Base-by-base conservation (phyloP, 2,329 filamentous ascomycete species). In the Colletotrichum musicola region DNA sequence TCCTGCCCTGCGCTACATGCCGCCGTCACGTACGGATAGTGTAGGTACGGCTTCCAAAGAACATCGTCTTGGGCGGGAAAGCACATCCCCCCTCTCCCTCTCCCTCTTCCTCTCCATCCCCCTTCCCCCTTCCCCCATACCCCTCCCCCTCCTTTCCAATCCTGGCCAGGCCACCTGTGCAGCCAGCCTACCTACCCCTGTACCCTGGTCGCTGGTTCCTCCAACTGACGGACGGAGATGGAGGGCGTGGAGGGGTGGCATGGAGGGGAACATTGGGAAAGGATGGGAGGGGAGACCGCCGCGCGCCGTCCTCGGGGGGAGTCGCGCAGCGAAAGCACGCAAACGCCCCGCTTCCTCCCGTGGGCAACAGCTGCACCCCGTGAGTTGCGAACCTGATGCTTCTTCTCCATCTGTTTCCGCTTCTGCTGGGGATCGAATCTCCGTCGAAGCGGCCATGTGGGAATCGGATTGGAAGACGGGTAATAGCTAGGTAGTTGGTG, bases 201-300 rank as follows among this genome's bases (percentile, higher is more conserved):
- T 14, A 46, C 35, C 55, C 60, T 60, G 40, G 40, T 10, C 50
- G 22, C 40, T 38, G 49, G 55, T 61, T 68, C 55, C 62, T 56
- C 62, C 65, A 64, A 68, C 50, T 65, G 65, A 55, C 42, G 53
- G 55, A 50, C 47, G 59, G 50, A 27, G 49, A 65, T 60, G 55
- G 62, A 58, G 60, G 38, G n/a, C 40, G 54, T 64, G 64, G 64
- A 60, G 65, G 65, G 65, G 61, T 68, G 65, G 65, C 38, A 59
- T 59, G 47, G 65, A 59, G 55, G 42, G 55, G 61, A 25, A 27
- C 22, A 13, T n/a, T 10, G 22, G 57, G 57, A 51, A 38, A 20
- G 49, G 22, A 25, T 20, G 30, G 20, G 30, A 46, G 53, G 53
- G 20, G 42, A 51, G 57, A 47, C 44, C 50, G 47, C 63, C 63